Evolutionary conservation across 768 basidiomycete species (phyloP), one percentile per base, ranked within the genome.

Genomic region (Saitozyma sp.): DNA sequence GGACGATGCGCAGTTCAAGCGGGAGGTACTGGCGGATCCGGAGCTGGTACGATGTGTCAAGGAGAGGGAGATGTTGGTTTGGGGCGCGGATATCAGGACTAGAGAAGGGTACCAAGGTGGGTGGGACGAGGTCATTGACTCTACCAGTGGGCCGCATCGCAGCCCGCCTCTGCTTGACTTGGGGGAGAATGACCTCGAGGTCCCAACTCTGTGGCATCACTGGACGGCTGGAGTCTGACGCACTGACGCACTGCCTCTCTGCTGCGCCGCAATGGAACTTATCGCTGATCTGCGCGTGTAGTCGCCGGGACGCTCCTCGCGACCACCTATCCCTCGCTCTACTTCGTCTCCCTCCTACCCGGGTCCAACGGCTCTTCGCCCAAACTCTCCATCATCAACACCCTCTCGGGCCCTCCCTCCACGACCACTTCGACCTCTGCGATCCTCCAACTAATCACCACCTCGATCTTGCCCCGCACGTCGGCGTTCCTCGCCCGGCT

Each of bases 321-420:
- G 2, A 92, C 93, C 1, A 92, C 93, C 0, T 96, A 89, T 71
- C 96, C 95, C 0, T 94, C 94, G 64, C 83, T 99, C 53, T 90
- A 91, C 0, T 99, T 97, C 78, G 78, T 96, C 53, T 88, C 93
- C 1, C 85, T 96, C 53, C 91, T 97, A 74, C 6, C 77, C 80
- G 20, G 79, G 82, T 55, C 67, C 0, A 72, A 82, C 6, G 69
- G 81, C 6, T 73, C 74, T 2, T 59, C 78, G 39, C 74, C 80
- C 5, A 69, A 76, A 39, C 82, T 97, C 11, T 91, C 91, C 14
- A 85, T 97, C 50, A 83, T 98, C 19, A 90, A 92, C 0, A 88
- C 92, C 2, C 89, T 96, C 69, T 86, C 90, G 69, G 92, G 92
- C 9, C 80, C 83, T 10, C 81, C 84, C 7, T 76, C 81, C 13